Percentiles rank a stretch among this genome's conserved stretches.
phyloP scores from a whole-genome alignment of 768 basidiomycete species.

The Amanita fuliginea region DNA sequence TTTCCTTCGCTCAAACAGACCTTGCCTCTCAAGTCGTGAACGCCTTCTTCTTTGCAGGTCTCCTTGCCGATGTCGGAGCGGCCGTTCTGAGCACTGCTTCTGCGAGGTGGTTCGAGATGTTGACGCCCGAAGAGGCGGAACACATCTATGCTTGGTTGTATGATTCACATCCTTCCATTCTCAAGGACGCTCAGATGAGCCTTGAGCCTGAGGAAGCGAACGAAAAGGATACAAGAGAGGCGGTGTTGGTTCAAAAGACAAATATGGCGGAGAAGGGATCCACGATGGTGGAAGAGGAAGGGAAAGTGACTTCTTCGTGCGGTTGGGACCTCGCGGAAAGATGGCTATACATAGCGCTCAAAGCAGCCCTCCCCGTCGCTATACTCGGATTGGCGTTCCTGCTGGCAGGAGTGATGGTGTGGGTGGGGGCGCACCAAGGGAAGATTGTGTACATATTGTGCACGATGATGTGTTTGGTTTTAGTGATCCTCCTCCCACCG shows the following conservation, averaged over 20 bases:
- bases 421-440: not conserved
- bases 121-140: not conserved
- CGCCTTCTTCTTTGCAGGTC: conserved; percentile 4
- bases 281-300: no score
- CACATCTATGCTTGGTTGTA: not conserved
- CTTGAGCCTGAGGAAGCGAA: not conserved
- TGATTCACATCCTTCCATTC: not conserved
- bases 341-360: not conserved
- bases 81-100: not conserved
- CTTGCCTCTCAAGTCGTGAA: not conserved
- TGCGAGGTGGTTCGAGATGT: conserved; percentile 4
- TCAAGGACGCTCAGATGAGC: not conserved
- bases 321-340: not conserved
- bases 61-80: conserved; percentile 1
- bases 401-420: not conserved
- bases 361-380: not conserved
- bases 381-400: not conserved
- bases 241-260: not conserved
- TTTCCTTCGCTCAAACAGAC: not conserved
- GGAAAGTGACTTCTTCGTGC: no score
- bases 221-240: not conserved
- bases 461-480: not conserved
- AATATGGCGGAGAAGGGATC: not conserved
- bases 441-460: not conserved
- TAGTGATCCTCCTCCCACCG: not conserved